These are phyloP conservation scores for Schizonepeta tenuifolia DNA, from an alignment of 257 asterid species.

Conservation along the genomic window DNA sequence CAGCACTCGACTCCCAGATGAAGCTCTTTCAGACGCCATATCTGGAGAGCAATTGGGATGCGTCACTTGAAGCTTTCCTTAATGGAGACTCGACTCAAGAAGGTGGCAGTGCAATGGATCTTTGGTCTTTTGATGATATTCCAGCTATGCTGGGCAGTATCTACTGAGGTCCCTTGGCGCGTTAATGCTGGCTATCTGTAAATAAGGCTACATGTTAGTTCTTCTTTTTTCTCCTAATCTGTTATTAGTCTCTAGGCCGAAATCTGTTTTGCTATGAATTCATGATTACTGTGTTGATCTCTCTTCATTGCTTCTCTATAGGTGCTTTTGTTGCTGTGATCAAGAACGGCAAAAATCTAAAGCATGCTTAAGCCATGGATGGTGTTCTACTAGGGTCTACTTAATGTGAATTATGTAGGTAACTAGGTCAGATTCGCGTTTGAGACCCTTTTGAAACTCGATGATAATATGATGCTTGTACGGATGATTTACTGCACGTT, in stretches of 20 bases:
- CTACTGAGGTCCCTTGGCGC: conserved; percentile 46
- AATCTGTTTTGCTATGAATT: not conserved
- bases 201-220: conserved; percentile 79
- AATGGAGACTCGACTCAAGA: conserved; percentile 60
- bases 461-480: conserved; percentile 33
- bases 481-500: conserved; percentile 24
- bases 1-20: conserved; percentile 68
- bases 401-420: conserved; percentile 46
- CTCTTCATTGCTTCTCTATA: conserved; percentile 22
- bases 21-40: conserved; percentile 69
- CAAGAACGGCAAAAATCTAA: conserved; percentile 29
- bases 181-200: conserved; percentile 43
- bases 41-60: conserved; percentile 75
- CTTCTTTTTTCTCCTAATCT: not conserved
- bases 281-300: conserved; percentile 27
- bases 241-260: not conserved
- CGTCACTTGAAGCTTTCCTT: conserved; percentile 71
- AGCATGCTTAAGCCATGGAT: conserved; percentile 66
- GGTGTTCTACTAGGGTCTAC: conserved; percentile 41
- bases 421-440: conserved; percentile 43
- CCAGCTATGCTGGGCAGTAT: conserved; percentile 56
- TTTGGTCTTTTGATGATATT: conserved; percentile 77
- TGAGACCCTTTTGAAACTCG: conserved; percentile 26
- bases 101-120: conserved; percentile 62
- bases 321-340: conserved; percentile 51